Percentiles rank a stretch among this genome's conserved stretches.
Conservation (phyloP, 225 moss, liverwort and hornwort species). For the Bryum argenteum region DNA sequence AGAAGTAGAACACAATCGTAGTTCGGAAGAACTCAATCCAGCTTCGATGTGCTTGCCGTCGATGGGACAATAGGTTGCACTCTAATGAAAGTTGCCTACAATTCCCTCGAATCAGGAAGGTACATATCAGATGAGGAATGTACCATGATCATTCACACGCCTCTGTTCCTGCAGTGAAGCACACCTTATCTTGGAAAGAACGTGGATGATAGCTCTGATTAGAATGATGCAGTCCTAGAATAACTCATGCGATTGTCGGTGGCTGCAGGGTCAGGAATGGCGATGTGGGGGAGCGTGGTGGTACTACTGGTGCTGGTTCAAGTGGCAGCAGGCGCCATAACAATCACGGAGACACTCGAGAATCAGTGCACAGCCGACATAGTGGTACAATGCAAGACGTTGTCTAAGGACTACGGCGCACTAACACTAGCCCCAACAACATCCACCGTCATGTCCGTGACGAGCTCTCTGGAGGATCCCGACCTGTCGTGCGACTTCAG, state of each 20-base stretch:
- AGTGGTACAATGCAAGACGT: conserved; percentile 8
- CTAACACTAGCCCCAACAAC: conserved; percentile 4
- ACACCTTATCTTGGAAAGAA: not conserved
- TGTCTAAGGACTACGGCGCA: not conserved
- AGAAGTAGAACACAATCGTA: too few species aligned
- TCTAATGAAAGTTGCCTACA: too few species aligned
- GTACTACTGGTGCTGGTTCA: conserved; percentile 23
- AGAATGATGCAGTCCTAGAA: conserved; percentile 6
- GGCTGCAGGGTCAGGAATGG: conserved; percentile 12
- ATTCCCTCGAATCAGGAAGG: too few species aligned
- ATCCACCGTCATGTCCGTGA: conserved; percentile 10
- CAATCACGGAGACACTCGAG: conserved; percentile 18
- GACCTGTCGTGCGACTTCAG: conserved; percentile 36
- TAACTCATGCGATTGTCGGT: not conserved
- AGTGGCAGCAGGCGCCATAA: conserved; percentile 6
- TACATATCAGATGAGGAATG: too few species aligned
- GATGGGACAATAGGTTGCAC: too few species aligned
- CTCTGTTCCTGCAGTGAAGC: too few species aligned
- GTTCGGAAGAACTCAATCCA: too few species aligned
- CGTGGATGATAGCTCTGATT: too few species aligned
- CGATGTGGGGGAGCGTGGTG: not conserved
- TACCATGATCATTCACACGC: too few species aligned
- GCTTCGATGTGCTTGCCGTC: too few species aligned
- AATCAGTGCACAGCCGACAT: conserved; percentile 28
- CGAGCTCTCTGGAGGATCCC: conserved; percentile 26